Percentiles rank a stretch among this genome's conserved stretches.
phyloP scores from a whole-genome alignment of 1,284 basidiomycete genomes.

The Blastosporella zonata region DNA sequence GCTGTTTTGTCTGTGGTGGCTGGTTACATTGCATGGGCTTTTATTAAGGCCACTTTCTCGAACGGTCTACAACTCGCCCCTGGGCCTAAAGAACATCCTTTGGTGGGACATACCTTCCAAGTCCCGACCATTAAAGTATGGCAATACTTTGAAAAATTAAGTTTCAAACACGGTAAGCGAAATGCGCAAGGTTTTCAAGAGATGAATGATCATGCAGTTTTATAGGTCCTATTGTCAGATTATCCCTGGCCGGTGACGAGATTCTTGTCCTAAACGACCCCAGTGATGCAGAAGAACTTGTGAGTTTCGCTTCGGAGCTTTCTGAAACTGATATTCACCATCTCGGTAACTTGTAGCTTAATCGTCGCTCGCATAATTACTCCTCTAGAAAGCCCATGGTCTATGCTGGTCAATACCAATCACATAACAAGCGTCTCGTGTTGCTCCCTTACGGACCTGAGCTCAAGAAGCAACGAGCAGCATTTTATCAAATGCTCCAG shows the following conservation, averaged over 20 bases:
- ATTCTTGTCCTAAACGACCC: slow-evolving; percentile 14
- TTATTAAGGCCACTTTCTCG: background rate
- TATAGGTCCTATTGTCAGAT: slow-evolving; percentile 8
- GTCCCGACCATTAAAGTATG: slow-evolving; percentile 4
- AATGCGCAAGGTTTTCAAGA: background rate
- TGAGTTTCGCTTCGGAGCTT: background rate
- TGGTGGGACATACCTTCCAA: slow-evolving; percentile 11
- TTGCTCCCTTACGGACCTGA: slow-evolving; percentile 6
- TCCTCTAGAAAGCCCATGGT: slow-evolving; percentile 10
- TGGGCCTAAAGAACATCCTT: slow-evolving; percentile 2
- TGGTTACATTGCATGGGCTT: background rate
- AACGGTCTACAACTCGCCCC: background rate
- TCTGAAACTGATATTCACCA: background rate
- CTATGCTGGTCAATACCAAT: slow-evolving; percentile 14
- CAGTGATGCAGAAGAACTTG: slow-evolving; percentile 12
- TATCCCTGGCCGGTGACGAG: slow-evolving; percentile 10
- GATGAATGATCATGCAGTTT: background rate
- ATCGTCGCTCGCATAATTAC: slow-evolving; percentile 7
- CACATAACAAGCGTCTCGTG: slow-evolving; percentile 9
- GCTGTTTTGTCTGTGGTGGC: background rate
- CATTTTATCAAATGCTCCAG: slow-evolving; percentile 15
- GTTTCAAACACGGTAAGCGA: slow-evolving; percentile 1
- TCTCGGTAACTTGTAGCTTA: background rate
- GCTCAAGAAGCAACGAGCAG: slow-evolving; percentile 9
- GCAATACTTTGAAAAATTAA: slow-evolving; percentile 11